A percentile compares a stretch with the other conserved stretches of the same genome.
These are phyloP conservation scores for Penicillium sp. DNA, from an alignment of 2,329 filamentous ascomycete genomes.

Conservation along the genomic window DNA sequence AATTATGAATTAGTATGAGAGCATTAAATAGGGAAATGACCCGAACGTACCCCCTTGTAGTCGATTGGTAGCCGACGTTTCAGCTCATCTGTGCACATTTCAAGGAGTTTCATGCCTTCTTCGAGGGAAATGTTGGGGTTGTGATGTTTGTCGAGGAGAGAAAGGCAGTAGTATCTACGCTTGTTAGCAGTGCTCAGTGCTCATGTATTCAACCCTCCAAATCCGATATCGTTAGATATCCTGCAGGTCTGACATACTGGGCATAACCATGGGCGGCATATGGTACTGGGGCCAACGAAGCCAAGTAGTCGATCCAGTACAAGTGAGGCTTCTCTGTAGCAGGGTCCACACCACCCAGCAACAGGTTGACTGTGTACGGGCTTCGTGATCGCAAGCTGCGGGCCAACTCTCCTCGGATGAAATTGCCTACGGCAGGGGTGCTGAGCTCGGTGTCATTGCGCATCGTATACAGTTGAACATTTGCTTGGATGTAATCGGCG, in stretches of 20 bases:
- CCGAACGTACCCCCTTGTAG: constrained; percentile 81
- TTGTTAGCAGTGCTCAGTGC: constrained; percentile 12
- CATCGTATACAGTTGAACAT: constrained; percentile 97
- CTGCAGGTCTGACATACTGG: constrained; percentile 61
- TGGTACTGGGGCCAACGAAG: constrained; percentile 79
- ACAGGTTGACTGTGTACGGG: constrained; percentile 94
- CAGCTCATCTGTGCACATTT: constrained; percentile 94
- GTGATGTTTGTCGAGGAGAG: constrained; percentile 97
- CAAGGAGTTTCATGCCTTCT: constrained; percentile 86
- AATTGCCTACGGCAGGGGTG: constrained; percentile 83
- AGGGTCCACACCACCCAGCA: constrained; percentile 89
- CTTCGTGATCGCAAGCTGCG: constrained; percentile 85
- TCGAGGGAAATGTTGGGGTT: constrained; percentile 88
- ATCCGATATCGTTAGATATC: background rate
- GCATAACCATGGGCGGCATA: constrained; percentile 98
- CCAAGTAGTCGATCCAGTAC: constrained; percentile 98
- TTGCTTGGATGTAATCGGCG: constrained; percentile 98
- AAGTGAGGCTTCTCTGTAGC: constrained; percentile 87
- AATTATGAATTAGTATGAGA: constrained; percentile 9
- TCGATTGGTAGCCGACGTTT: constrained; percentile 96
- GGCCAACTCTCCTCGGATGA: constrained; percentile 91
- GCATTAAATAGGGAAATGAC: background rate
- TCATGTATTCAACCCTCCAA: background rate
- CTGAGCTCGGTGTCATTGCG: constrained; percentile 92
- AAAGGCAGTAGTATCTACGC: constrained; percentile 89